Evolutionary conservation across 495 filamentous ascomycete genomes (phyloP), one percentile per base, ranked within the genome.

Genomic region (Parathielavia hyrcaniae): DNA sequence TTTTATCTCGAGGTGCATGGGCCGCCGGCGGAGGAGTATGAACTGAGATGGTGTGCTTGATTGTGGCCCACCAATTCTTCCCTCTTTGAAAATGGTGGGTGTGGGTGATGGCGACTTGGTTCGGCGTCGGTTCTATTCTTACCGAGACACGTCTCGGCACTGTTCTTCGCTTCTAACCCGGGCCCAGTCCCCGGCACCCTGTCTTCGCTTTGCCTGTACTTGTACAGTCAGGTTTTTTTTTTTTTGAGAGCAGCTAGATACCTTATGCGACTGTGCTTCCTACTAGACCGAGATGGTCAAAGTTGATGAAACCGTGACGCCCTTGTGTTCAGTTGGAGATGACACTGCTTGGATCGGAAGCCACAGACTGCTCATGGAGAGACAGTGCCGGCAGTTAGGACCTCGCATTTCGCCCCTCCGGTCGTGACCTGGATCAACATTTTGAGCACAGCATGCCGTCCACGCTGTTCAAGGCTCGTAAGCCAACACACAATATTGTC

Each of bases 111-210:
- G 40, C 36, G 35, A 13, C 38, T 26, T 52, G 46, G 46, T 34
- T 19, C 35, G 48, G 13, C 34, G 48, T 50, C 35, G 14, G 26
- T 53, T 59, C 49, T 17, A 59, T 50, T 55, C 58, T 60, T 50
- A 17, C 36, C n/a, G 38, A 22, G 44, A 35, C 58, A 49, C 39
- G 43, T 35, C 44, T 38, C 41, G 34, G 34, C 26, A 5, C 10
- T 52, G 17, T 45, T 34, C 22, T 54, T 55, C 26, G 23, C 48
- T 50, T 48, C 46, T 54, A 23, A 35, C 9, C 2, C 13, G 39
- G 51, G 41, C 53, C 45, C 7, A 19, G 41, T 23, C 17, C 53
- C 41, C n/a, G 8, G 1, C 1, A n/a, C 1, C 46, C 12, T 26
- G 30, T 46, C 23, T 47, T 48, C 54, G 2, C 17, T 46, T 45